These are phyloP conservation scores for Neurospora tetrasperma DNA, from an alignment of 495 filamentous ascomycete genomes.

Conservation along the genomic window DNA sequence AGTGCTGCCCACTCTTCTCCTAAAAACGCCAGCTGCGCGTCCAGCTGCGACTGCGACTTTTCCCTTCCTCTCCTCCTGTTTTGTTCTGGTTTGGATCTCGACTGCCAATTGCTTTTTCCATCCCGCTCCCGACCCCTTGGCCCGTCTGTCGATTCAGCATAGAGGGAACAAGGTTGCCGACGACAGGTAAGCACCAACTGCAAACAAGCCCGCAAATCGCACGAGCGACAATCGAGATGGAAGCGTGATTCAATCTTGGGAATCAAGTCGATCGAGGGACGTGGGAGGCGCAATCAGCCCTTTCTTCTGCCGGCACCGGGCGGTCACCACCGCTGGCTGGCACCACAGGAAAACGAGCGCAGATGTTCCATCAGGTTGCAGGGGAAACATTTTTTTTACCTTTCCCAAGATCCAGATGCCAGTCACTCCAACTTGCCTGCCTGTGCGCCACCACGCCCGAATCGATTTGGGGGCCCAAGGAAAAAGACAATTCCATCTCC, in stretches of 20 bases:
- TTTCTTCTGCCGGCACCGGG: not conserved
- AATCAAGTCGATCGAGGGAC: not conserved
- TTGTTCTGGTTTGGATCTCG: constrained; percentile 3
- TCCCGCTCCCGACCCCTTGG: not conserved
- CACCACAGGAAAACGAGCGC: not conserved
- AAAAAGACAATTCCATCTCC: not conserved
- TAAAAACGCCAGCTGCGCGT: not conserved
- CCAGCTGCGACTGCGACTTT: constrained; percentile 7
- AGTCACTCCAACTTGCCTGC: constrained; percentile 1
- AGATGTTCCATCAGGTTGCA: not conserved
- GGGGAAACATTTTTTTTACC: constrained; percentile 19
- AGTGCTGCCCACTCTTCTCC: not conserved
- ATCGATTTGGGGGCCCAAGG: constrained; percentile 10
- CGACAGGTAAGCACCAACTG: not conserved
- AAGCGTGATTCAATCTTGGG: not conserved
- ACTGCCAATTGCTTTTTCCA: not conserved
- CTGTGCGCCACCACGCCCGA: not conserved
- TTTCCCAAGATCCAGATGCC: constrained; percentile 5
- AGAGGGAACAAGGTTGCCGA: not conserved
- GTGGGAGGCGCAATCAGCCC: not conserved
- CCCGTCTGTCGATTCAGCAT: not conserved
- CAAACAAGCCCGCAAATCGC: constrained; percentile 1
- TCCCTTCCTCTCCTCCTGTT: constrained; percentile 7
- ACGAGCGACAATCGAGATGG: not conserved
- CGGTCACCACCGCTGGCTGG: not conserved